Base-by-base conservation (phyloP, 2,329 filamentous ascomycete species). In the Ophiostoma sp. region DNA sequence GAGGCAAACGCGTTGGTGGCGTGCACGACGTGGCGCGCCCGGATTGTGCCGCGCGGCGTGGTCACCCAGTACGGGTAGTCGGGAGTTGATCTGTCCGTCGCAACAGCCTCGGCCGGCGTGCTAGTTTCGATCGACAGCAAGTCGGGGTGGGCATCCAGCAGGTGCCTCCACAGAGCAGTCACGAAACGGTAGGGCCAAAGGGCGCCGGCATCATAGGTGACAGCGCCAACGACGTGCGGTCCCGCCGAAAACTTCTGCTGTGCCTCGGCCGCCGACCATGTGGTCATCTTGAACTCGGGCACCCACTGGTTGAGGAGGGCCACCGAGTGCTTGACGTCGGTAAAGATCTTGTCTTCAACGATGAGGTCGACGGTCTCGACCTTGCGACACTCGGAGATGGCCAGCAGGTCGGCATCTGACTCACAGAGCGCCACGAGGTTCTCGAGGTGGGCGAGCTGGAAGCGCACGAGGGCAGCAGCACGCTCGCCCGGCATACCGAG, bases 1-100 rank as follows among this genome's bases (percentile, higher is more conserved):
- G 80, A 75, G 0, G 82, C 78, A 71, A 83, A 83, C 5, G 78
- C 84, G 70, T 88, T 87, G 1, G 84, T 88, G 7, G 83, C 83
- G 71, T 88, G 83, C 2, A 88, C 78, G 1, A 89, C 77, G 66
- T 87, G 81, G 0, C 77, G 76, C 7, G 83, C 78, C 3, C 73
- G 74, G 45, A 87, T 77, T 0, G 58, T 71, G 2, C 84, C 84
- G 6, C 81, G 76, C 0, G 72, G 67, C 0, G 85, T 87, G 4
- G 76, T 71, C 5, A 87, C 72, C 0, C 75, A 73, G 72, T 82
- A 84, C 1, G 76, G 79, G 4, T 75, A 69, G 14, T 6, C 41
- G 41, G 72, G 40, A 41, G 60, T 27, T 8, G 6, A 52, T 0
- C 27, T 27, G 27, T 27, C 27, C 27, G 5, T 18, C 40, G 1